Base-by-base conservation (phyloP, 2,329 filamentous ascomycete genomes). In the Fusarium nodosum region DNA sequence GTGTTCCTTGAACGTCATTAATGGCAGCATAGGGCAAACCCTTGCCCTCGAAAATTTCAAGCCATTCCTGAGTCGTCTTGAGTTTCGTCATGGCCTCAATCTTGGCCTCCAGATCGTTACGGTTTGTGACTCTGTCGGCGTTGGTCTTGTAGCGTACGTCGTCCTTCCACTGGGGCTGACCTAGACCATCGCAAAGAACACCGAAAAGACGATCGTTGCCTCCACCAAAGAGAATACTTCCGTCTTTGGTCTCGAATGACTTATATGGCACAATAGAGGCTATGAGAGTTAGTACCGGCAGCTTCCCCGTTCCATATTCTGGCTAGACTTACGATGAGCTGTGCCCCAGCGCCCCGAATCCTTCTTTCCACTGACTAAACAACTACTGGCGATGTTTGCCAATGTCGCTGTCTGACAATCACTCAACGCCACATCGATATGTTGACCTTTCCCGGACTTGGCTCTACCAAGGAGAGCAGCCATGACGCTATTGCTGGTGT, bases 251-350 rank as follows among this genome's bases (percentile, higher is more conserved):
- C 74, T 88, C 86, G 78, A 93, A 99, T 1, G 93, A 93, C 74
- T 91, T 90, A 79, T 99, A 99, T 0, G 96, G 96, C 0, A 99
- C 96, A 77, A 99, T 98, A 0, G 93, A 97, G n/a, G 95, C 92
- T 94, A 45, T 30, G 4, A 7, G 24, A 22, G 39, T 71, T 38
- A 69, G 61, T 5, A 26, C 2, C 53, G n/a, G 2, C 10, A 1
- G n/a, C 12, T 20, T 36, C 31, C 7, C 31, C 20, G 10, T 15
- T 18, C 15, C 7, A n/a, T 12, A 16, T 8, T 20, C n/a, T 20
- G 18, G 12, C 12, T 24, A 33, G 8, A 81, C 82, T 81, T 83
- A 93, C 92, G 96, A 84, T 99, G 96, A 44, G 95, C 95, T 5
- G 96, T 99, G 9, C 96, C 96, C 95, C 96, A 98, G 68, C 96